These are phyloP conservation scores for Pseudozyma thailandica DNA, from an alignment of 1,284 basidiomycete genomes.

Conservation along the genomic window DNA sequence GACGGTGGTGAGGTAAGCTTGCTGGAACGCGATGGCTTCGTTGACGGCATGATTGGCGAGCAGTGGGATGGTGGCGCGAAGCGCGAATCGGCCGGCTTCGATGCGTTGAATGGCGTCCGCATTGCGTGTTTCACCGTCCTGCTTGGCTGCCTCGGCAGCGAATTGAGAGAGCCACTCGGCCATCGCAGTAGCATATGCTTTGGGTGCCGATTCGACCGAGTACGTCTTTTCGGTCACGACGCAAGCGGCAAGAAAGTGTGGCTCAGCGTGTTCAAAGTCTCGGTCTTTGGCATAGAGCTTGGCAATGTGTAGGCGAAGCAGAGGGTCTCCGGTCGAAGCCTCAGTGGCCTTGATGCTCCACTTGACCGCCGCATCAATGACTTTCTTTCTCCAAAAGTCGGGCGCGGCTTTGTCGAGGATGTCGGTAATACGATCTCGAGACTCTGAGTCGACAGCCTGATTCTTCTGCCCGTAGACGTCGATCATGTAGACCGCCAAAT, in stretches of 20 bases:
- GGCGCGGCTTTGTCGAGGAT: conserved; percentile 49
- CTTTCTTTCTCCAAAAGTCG: conserved; percentile 66
- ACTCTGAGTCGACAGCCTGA: conserved; percentile 38
- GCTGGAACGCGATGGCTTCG: conserved; percentile 43
- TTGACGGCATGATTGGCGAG: conserved; percentile 33
- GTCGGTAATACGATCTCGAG: conserved; percentile 50
- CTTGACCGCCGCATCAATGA: conserved; percentile 63
- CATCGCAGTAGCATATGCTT: conserved; percentile 53
- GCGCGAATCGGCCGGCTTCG: conserved; percentile 55
- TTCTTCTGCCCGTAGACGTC: conserved; percentile 58
- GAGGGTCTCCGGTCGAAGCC: conserved; percentile 54
- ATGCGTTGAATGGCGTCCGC: conserved; percentile 45
- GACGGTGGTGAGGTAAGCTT: conserved; percentile 43
- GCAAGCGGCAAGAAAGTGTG: conserved; percentile 54
- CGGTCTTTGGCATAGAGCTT: conserved; percentile 53
- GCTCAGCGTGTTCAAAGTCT: conserved; percentile 49
- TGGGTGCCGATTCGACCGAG: conserved; percentile 36
- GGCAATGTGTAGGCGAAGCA: conserved; percentile 55
- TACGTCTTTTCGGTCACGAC: conserved; percentile 32
- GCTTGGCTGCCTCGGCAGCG: conserved; percentile 24
- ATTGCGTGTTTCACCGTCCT: conserved; percentile 33
- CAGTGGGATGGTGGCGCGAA: conserved; percentile 51
- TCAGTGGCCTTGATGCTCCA: conserved; percentile 52
- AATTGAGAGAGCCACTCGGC: conserved; percentile 55
- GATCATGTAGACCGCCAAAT: conserved; percentile 64